Evolutionary conservation across 345 rosid genomes (phyloP).

Genomic region (Conringia planisiliqua): DNA sequence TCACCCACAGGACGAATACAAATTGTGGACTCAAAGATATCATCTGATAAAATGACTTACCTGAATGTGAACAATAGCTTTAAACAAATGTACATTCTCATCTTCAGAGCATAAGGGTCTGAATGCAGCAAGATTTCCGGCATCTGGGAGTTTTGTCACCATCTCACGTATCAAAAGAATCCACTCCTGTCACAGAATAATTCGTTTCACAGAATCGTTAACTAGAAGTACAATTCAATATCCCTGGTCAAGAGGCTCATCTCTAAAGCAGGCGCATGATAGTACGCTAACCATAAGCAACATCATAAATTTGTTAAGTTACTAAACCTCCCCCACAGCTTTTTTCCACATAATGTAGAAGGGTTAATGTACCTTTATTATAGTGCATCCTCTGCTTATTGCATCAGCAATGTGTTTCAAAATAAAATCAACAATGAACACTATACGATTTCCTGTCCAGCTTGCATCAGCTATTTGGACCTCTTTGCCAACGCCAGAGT

Average conservation of each 20-base stretch:
- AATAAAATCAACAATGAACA: constrained; percentile 50
- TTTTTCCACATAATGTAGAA: background rate
- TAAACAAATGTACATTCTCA: constrained; percentile 83
- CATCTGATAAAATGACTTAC: constrained; percentile 32
- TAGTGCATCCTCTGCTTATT: constrained; percentile 50
- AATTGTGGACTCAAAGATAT: background rate
- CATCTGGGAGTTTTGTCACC: constrained; percentile 74
- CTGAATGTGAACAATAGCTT: constrained; percentile 73
- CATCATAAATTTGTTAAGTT: background rate
- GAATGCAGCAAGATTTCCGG: constrained; percentile 52
- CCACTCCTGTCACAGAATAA: constrained; percentile 66
- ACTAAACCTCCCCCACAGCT: background rate
- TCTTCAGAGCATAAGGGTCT: constrained; percentile 74
- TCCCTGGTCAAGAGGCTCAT: background rate
- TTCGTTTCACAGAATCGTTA: background rate
- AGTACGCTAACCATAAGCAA: constrained; percentile 1
- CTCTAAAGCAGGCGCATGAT: background rate
- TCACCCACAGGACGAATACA: background rate
- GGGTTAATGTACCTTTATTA: constrained; percentile 55
- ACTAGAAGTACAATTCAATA: background rate
- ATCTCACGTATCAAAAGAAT: constrained; percentile 72
- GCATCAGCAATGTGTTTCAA: constrained; percentile 70
- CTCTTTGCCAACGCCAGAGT: constrained; percentile 28
- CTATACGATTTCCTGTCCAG: constrained; percentile 61
- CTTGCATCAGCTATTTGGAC: constrained; percentile 34